Conservation (phyloP, 73 alveolate species). For the Symbiodinium pilosum region DNA sequence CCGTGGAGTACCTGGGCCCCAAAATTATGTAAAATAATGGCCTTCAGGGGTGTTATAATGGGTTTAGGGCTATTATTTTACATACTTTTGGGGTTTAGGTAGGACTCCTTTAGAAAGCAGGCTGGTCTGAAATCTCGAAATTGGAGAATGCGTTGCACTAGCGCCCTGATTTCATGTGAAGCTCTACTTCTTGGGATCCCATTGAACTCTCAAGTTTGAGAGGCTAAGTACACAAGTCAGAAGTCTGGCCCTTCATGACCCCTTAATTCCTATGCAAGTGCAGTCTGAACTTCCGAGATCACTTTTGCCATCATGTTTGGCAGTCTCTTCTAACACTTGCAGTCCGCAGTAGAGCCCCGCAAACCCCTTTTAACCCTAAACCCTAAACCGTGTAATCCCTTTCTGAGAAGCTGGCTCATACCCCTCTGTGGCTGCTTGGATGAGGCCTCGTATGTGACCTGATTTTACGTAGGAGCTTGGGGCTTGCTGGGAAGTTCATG, state of each 20-base stretch:
- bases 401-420: background rate
- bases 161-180: too few species aligned
- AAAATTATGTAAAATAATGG: too few species aligned
- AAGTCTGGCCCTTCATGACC: background rate
- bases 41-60: too few species aligned
- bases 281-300: background rate
- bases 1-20: too few species aligned
- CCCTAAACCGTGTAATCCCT: background rate
- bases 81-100: too few species aligned
- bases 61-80: too few species aligned
- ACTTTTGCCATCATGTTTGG: background rate
- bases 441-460: conserved; percentile 81
- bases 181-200: too few species aligned
- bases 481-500: too few species aligned
- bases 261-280: background rate
- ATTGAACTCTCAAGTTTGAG: background rate
- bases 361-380: background rate
- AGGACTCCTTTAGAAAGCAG: background rate
- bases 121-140: background rate
- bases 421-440: conserved; percentile 47
- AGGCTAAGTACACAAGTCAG: background rate
- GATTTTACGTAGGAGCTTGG: background rate
- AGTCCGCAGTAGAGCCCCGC: too few species aligned
- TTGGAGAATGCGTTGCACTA: too few species aligned
- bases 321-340: background rate